Percentiles rank a stretch among this genome's conserved stretches.
These are phyloP conservation scores for Aspergillus sp. DNA, from an alignment of 2,329 filamentous ascomycete species.

Conservation along the genomic window DNA sequence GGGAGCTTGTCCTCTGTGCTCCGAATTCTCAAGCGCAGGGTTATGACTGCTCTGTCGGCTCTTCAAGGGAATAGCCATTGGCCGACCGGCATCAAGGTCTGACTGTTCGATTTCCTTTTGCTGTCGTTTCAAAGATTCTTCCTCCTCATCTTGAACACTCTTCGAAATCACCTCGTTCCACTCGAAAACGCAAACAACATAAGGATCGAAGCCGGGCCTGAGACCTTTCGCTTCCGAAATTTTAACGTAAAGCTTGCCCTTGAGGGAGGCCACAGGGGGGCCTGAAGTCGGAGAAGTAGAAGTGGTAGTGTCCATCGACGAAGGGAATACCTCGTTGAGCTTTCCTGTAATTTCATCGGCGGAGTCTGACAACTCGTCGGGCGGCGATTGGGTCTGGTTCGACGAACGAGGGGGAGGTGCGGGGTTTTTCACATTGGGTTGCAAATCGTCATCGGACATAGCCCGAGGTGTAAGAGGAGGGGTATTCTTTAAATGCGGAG, in stretches of 20 bases:
- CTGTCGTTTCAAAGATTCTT: slow-evolving; percentile 62
- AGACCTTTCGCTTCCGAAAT: slow-evolving; percentile 83
- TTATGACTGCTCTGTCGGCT: slow-evolving; percentile 97
- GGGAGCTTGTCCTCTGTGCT: slow-evolving; percentile 59
- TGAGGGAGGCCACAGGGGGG: slow-evolving; percentile 68
- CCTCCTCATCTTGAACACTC: slow-evolving; percentile 66
- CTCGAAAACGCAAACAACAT: slow-evolving; percentile 95
- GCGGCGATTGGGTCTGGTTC: slow-evolving; percentile 15
- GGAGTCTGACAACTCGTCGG: slow-evolving; percentile 27
- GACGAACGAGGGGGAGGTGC: slow-evolving; percentile 24
- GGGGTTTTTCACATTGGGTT: slow-evolving; percentile 32
- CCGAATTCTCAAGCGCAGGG: slow-evolving; percentile 68
- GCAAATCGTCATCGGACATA: slow-evolving; percentile 64
- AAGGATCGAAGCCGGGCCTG: slow-evolving; percentile 80
- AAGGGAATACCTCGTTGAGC: slow-evolving; percentile 36
- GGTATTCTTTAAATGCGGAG: slow-evolving; percentile 75
- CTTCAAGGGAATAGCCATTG: slow-evolving; percentile 95
- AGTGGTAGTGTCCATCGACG: slow-evolving; percentile 21
- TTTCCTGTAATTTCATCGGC: slow-evolving; percentile 38
- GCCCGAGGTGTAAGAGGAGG: slow-evolving; percentile 87
- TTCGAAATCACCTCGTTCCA: slow-evolving; percentile 94
- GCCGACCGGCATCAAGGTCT: slow-evolving; percentile 76
- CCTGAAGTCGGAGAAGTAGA: slow-evolving; percentile 40
- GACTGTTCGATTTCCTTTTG: slow-evolving; percentile 60
- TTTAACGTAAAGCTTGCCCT: slow-evolving; percentile 86